Conservation (phyloP, 2,329 filamentous ascomycete genomes). For the Graphium sp. region DNA sequence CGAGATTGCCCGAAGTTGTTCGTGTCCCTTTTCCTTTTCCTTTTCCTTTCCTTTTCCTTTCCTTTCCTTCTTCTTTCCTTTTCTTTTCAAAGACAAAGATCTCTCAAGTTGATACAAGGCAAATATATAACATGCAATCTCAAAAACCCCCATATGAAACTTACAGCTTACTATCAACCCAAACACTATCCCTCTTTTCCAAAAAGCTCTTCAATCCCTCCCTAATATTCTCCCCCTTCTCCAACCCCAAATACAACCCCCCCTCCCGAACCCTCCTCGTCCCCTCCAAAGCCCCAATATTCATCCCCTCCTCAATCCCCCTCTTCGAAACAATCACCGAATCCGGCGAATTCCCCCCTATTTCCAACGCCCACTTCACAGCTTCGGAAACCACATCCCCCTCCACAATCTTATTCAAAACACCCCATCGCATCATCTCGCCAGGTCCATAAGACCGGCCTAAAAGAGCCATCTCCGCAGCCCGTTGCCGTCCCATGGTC, state of each 20-base stretch:
- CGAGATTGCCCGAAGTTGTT: no score
- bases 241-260: conserved; percentile 40
- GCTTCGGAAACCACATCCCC: conserved; percentile 36
- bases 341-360: conserved; percentile 57
- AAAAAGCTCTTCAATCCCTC: conserved; percentile 64
- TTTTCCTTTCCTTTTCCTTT: no score
- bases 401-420: conserved; percentile 50
- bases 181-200: conserved; percentile 54
- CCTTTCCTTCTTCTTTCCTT: no score
- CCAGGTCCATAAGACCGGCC: conserved; percentile 41
- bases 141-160: background rate
- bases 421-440: conserved; percentile 46
- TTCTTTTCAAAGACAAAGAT: no score
- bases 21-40: no score
- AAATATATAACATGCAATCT: no score
- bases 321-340: conserved; percentile 56
- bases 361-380: conserved; percentile 39
- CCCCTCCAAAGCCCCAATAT: conserved; percentile 48
- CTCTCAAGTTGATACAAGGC: no score
- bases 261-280: conserved; percentile 40
- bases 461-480: conserved; percentile 53
- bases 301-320: conserved; percentile 58
- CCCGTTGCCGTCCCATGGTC: conserved; percentile 50
- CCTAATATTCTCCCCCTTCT: conserved; percentile 53
- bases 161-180: conserved; percentile 47